A percentile compares a stretch with the other conserved stretches of the same genome.
Evolutionary conservation across 805 yeast species (phyloP).

Genomic region (Cyberlindnera saturnus): DNA sequence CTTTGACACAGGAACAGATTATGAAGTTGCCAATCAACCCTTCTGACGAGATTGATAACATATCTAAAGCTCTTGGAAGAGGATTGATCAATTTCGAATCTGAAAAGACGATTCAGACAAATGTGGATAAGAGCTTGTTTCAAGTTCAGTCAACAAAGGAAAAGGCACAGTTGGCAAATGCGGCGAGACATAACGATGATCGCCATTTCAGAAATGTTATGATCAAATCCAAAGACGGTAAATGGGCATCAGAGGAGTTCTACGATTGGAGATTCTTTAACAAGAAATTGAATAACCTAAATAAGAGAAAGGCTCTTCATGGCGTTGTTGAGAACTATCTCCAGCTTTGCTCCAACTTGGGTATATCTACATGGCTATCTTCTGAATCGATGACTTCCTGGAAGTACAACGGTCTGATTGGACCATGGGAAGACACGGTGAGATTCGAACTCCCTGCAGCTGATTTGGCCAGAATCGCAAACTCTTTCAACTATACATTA

Average conservation of each 20-base stretch:
- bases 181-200: slow-evolving; percentile 26
- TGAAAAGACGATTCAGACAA: slow-evolving; percentile 12
- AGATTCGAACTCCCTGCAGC: slow-evolving; percentile 47
- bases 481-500: slow-evolving; percentile 40
- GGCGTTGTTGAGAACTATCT: slow-evolving; percentile 40
- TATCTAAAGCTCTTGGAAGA: slow-evolving; percentile 24
- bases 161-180: slow-evolving; percentile 24
- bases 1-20: slow-evolving; percentile 24
- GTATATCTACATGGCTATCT: slow-evolving; percentile 41
- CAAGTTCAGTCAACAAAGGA: slow-evolving; percentile 24
- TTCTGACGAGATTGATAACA: slow-evolving; percentile 20
- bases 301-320: slow-evolving; percentile 40
- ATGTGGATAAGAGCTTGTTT: slow-evolving; percentile 21
- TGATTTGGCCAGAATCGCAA: slow-evolving; percentile 40
- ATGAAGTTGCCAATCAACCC: slow-evolving; percentile 28
- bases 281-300: slow-evolving; percentile 29
- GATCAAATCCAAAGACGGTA: slow-evolving; percentile 29
- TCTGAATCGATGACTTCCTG: slow-evolving; percentile 46
- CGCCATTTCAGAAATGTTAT: slow-evolving; percentile 28
- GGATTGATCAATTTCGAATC: slow-evolving; percentile 24
- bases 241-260: slow-evolving; percentile 29
- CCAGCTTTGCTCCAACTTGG: slow-evolving; percentile 36
- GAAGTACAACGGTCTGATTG: slow-evolving; percentile 41
- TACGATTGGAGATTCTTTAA: slow-evolving; percentile 69
- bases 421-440: slow-evolving; percentile 48